Evolutionary conservation across 441 rosid genomes (phyloP).

Genomic region (Francoa sonchifolia): DNA sequence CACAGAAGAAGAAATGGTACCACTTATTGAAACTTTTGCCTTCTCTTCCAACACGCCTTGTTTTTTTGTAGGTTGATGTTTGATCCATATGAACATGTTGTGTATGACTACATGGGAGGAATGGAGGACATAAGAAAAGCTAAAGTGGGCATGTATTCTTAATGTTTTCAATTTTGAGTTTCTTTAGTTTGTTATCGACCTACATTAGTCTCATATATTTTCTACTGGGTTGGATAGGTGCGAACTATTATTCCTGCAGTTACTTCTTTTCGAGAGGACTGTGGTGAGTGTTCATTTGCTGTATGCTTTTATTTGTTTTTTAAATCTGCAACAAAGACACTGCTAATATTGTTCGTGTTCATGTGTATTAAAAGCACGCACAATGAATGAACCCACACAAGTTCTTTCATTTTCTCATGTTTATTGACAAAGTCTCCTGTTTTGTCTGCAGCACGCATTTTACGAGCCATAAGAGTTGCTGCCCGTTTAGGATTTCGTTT

Average conservation of each 20-base stretch:
- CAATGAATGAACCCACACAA: background rate
- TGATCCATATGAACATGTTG: constrained; percentile 69
- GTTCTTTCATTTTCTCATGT: too few relatives aligned
- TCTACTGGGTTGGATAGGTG: constrained; percentile 32
- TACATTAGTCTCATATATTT: constrained; percentile 15
- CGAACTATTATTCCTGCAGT: constrained; percentile 62
- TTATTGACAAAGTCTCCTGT: constrained; percentile 3
- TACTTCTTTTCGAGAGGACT: constrained; percentile 70
- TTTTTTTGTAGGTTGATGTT: constrained; percentile 54
- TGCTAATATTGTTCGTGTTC: background rate
- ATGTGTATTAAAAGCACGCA: too few relatives aligned
- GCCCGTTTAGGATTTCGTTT: constrained; percentile 74
- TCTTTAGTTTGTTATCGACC: constrained; percentile 3
- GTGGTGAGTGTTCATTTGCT: constrained; percentile 36
- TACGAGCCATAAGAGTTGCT: constrained; percentile 78
- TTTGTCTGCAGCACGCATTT: constrained; percentile 61
- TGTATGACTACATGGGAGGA: constrained; percentile 85
- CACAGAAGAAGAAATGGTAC: background rate
- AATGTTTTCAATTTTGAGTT: constrained; percentile 14
- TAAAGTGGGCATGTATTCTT: constrained; percentile 68
- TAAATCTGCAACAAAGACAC: background rate
- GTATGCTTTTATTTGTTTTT: background rate
- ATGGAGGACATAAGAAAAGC: constrained; percentile 73
- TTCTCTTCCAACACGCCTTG: constrained; percentile 8
- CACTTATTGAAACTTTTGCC: background rate